Base-by-base conservation (phyloP, 1,284 basidiomycete genomes). In the Puccinia novopanici region DNA sequence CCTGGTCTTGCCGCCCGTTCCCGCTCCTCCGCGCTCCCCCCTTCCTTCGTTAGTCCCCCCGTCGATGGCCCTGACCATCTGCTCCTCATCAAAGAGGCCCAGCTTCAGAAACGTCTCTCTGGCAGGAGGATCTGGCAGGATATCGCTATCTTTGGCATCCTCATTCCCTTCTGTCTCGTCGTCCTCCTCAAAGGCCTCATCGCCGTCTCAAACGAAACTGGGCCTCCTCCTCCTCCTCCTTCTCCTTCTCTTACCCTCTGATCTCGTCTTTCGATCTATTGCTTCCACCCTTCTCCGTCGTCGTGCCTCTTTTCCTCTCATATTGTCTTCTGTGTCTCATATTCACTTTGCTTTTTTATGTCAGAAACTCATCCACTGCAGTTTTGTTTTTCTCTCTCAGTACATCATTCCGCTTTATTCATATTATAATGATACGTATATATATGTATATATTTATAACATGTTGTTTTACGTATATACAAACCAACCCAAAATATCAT, bases 81-180 rank as follows among this genome's bases (percentile, higher is more conserved):
- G 6, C 30, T 72, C 15, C 19, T 72, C 22, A 72, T 72, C 24
- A 72, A 72, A 27, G 70, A 72, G 27, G 70, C 70, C 48, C 70
- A 72, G 27, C 57, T 59, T 54, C 71, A 80, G 78, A 57, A 70
- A 61, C 54, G 71, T n/a, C 65, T 80, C 19, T 73, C 55, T 45
- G 78, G 78, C 45, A 50, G 78, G 54, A 63, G 78, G 19, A 72
- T 80, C 48, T 80, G 78, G 78, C 78, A 80, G 65, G 78, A 80
- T 34, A 65, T 80, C 15, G 68, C 70, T 6, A 71, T 80, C 40
- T 80, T 80, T 57, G 78, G 78, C 0, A 50, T 80, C 22, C 50
- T 80, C 5, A 72, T 80, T n/a, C 78, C 78, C 13, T 80, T 72
- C 34, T 80, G 78, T 74, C 27, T 73, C 13, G 78, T 80, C n/a